These are phyloP conservation scores for Cryptosporidium baileyi DNA, from an alignment of 169 alveolate species.

Conservation along the genomic window DNA sequence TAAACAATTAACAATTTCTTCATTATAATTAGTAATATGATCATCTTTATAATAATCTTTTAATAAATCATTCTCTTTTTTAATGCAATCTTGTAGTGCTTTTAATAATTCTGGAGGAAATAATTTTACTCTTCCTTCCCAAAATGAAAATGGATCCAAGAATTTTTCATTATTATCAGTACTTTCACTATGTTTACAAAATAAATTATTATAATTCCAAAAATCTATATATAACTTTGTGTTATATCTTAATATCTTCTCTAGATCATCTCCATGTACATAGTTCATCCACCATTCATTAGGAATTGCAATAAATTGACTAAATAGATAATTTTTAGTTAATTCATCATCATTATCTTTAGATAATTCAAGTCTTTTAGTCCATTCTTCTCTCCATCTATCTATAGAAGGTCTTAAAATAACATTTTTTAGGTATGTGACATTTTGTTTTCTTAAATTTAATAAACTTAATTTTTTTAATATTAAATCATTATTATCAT, in stretches of 20 bases:
- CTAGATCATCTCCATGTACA: slow-evolving; percentile 59
- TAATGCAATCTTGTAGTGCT: slow-evolving; percentile 20
- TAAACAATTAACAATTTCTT: not conserved
- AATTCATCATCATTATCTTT: slow-evolving; percentile 15
- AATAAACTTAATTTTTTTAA: slow-evolving; percentile 19
- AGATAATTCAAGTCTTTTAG: slow-evolving; percentile 6
- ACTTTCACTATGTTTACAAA: not conserved
- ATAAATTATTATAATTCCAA: slow-evolving; percentile 16
- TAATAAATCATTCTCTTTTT: slow-evolving; percentile 13
- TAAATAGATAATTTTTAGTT: slow-evolving; percentile 2
- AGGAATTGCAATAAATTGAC: slow-evolving; percentile 38
- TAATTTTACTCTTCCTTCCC: slow-evolving; percentile 43
- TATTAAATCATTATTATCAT: not conserved
- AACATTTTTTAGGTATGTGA: slow-evolving; percentile 13
- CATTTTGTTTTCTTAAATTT: slow-evolving; percentile 40
- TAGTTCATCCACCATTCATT: slow-evolving; percentile 57
- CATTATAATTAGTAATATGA: not conserved
- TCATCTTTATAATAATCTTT: not conserved
- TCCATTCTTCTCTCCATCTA: slow-evolving; percentile 59
- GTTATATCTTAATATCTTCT: slow-evolving; percentile 9
- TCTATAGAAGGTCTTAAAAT: slow-evolving; percentile 37
- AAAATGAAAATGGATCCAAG: slow-evolving; percentile 41
- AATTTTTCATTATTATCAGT: not conserved
- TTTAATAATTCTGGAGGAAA: slow-evolving; percentile 57
- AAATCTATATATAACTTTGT: not conserved